These are phyloP conservation scores for Plasmodium fragile DNA, from an alignment of 169 alveolate genomes.

Conservation along the genomic window DNA sequence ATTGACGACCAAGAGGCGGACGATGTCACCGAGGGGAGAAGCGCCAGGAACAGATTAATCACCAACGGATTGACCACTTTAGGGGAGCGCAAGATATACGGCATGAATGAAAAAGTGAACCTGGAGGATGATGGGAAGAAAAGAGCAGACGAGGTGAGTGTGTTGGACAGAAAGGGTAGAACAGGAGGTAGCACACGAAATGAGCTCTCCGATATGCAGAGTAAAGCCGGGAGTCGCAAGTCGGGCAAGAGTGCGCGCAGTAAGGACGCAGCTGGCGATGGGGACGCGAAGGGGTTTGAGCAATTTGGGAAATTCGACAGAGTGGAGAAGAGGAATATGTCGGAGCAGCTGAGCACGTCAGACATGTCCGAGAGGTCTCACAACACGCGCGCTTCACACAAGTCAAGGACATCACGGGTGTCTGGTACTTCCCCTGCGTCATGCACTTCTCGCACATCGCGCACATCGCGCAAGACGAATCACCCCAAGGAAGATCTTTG, in stretches of 20 bases:
- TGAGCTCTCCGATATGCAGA: background rate
- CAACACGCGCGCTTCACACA: background rate
- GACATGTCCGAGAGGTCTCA: background rate
- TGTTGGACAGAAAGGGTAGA: background rate
- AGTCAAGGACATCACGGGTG: background rate
- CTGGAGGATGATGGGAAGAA: background rate
- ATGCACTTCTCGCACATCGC: background rate
- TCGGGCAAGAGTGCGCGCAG: background rate
- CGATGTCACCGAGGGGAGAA: background rate
- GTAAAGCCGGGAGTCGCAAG: background rate
- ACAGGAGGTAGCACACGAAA: background rate
- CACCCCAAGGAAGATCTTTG: background rate
- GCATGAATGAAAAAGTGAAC: background rate
- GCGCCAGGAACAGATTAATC: background rate
- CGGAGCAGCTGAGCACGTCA: background rate
- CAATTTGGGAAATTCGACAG: background rate
- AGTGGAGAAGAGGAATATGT: background rate
- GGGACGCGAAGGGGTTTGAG: background rate
- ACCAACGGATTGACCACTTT: background rate
- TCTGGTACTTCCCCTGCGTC: background rate
- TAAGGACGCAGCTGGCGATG: background rate
- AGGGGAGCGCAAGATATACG: background rate
- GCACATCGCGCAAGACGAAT: conserved; percentile 1
- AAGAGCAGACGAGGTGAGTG: background rate
- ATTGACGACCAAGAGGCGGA: background rate